These are phyloP conservation scores for Hondaea fermentalgiana DNA, from an alignment of 108 stramenopile genomes.

Conservation along the genomic window DNA sequence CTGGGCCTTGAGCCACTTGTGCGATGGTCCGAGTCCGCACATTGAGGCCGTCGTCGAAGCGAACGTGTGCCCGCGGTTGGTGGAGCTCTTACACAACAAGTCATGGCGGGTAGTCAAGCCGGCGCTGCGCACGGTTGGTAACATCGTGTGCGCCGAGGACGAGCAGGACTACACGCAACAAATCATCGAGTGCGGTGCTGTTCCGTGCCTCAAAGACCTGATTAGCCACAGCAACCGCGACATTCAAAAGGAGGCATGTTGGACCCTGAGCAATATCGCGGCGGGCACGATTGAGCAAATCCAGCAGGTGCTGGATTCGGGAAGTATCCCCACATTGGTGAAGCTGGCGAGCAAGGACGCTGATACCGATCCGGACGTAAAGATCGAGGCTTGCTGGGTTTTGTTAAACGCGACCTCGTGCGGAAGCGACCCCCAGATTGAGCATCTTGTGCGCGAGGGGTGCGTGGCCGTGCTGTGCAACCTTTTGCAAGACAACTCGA, in stretches of 20 bases:
- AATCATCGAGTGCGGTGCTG: slow-evolving; percentile 79
- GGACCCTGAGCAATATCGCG: slow-evolving; percentile 93
- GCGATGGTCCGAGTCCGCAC: slow-evolving; percentile 82
- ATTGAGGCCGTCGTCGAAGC: slow-evolving; percentile 77
- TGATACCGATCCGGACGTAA: slow-evolving; percentile 53
- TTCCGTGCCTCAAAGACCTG: slow-evolving; percentile 69
- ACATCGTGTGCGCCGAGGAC: slow-evolving; percentile 92
- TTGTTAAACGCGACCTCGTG: slow-evolving; percentile 92
- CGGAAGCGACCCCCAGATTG: slow-evolving; percentile 83
- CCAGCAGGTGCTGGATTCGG: slow-evolving; percentile 88
- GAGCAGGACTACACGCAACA: slow-evolving; percentile 85
- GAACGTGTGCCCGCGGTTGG: slow-evolving; percentile 71
- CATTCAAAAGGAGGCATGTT: slow-evolving; percentile 93
- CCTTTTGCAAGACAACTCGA: slow-evolving; percentile 69
- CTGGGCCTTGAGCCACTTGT: slow-evolving; percentile 83
- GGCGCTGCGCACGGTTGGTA: slow-evolving; percentile 84
- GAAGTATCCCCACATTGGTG: slow-evolving; percentile 75
- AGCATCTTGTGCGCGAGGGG: slow-evolving; percentile 77
- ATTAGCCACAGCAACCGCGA: slow-evolving; percentile 79
- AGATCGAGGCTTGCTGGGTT: slow-evolving; percentile 95
- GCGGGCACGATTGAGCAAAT: slow-evolving; percentile 91
- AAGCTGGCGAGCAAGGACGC: slow-evolving; percentile 65
- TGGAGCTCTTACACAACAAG: slow-evolving; percentile 72
- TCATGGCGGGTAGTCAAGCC: slow-evolving; percentile 86
- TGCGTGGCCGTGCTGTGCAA: slow-evolving; percentile 69